Evolutionary conservation across 768 basidiomycete genomes (phyloP).

Genomic region (Tricholoma sp.): DNA sequence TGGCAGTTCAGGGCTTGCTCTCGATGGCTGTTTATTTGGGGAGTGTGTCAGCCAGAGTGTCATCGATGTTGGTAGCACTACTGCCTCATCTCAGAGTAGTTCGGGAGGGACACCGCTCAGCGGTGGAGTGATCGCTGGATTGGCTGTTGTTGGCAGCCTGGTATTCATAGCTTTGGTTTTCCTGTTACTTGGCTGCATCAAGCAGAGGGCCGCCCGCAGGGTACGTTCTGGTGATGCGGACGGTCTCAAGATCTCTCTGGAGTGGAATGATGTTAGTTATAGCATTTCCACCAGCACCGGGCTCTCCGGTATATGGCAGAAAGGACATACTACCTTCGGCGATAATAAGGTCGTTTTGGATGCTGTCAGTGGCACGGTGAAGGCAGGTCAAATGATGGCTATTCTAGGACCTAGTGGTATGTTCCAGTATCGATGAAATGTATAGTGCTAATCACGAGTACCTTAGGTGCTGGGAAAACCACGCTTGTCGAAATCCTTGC

Average conservation of each 20-base stretch:
- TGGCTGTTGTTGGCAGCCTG: conserved; percentile 77
- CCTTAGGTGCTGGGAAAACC: conserved; percentile 77
- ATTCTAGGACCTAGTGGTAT: conserved; percentile 85
- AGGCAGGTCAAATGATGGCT: conserved; percentile 84
- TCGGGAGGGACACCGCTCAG: conserved; percentile 45
- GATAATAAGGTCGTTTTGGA: conserved; percentile 61
- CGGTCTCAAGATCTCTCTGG: conserved; percentile 54
- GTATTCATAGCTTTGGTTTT: conserved; percentile 51
- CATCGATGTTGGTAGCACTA: conserved; percentile 49
- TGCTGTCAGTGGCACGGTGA: conserved; percentile 61
- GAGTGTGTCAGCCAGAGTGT: conserved; percentile 85
- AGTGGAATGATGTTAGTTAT: conserved; percentile 70
- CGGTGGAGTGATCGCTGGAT: conserved; percentile 85
- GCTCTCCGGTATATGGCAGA: conserved; percentile 8
- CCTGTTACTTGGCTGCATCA: conserved; percentile 57
- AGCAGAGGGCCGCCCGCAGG: conserved; percentile 59
- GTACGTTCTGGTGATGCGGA: conserved; percentile 30
- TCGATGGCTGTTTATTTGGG: conserved; percentile 76
- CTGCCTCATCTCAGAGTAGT: conserved; percentile 16
- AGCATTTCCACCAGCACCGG: conserved; percentile 35
- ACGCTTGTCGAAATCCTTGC: conserved; percentile 90
- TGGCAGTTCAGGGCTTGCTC: conserved; percentile 63
- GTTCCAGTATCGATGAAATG: conserved; percentile 9
- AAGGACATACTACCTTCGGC: conserved; percentile 7
- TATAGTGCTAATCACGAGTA: not conserved